These are phyloP conservation scores for Terana coerulea DNA, from an alignment of 768 basidiomycete genomes.

Conservation along the genomic window DNA sequence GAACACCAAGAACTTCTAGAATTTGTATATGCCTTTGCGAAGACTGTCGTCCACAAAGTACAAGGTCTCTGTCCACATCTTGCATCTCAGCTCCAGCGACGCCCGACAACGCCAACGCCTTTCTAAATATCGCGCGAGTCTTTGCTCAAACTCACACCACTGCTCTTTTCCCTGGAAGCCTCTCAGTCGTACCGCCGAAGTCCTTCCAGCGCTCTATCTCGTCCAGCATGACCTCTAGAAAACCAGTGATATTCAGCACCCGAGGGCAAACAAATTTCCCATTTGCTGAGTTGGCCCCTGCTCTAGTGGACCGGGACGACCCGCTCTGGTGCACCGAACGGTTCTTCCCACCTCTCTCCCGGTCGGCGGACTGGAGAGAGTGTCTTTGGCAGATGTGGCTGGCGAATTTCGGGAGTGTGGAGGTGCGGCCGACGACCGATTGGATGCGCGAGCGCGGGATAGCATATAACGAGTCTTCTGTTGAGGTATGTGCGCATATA, in stretches of 20 bases:
- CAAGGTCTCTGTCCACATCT: conserved; percentile 41
- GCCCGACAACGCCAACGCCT: conserved; percentile 43
- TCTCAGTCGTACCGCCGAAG: conserved; percentile 27
- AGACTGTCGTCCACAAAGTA: conserved; percentile 12
- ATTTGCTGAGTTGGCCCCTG: conserved; percentile 40
- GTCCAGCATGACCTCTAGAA: conserved; percentile 10
- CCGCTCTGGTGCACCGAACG: conserved; percentile 63
- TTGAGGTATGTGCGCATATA: conserved; percentile 19
- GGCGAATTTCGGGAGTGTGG: conserved; percentile 43
- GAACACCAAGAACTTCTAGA: conserved; percentile 19
- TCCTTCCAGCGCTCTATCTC: conserved; percentile 21
- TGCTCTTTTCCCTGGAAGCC: conserved; percentile 48
- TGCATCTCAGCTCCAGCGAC: conserved; percentile 38
- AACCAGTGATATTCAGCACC: conserved; percentile 28
- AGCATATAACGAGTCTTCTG: conserved; percentile 14
- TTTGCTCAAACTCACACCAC: conserved; percentile 46
- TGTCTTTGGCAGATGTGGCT: conserved; percentile 66
- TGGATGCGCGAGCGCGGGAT: conserved; percentile 11
- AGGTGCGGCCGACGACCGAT: conserved; percentile 21
- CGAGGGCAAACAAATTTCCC: conserved; percentile 33
- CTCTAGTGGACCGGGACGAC: conserved; percentile 40
- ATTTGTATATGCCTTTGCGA: conserved; percentile 16
- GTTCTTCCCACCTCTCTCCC: conserved; percentile 41
- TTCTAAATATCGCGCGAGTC: conserved; percentile 61
- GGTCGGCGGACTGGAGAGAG: conserved; percentile 54